These are phyloP conservation scores for Powellomyces hirtus DNA, from an alignment of 192 early-diverging fungal genomes.

Conservation along the genomic window DNA sequence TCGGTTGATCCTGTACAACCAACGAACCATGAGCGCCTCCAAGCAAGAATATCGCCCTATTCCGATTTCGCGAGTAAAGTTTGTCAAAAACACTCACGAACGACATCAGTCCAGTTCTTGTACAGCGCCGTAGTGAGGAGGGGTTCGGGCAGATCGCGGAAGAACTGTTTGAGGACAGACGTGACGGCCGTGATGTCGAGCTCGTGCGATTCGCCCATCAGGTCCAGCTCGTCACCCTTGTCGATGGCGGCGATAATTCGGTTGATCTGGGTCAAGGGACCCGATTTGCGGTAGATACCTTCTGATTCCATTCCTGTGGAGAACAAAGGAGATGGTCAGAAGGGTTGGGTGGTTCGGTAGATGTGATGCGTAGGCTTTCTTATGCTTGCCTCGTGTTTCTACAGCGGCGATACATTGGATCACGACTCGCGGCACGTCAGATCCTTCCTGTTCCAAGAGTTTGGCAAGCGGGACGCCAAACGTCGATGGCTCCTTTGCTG, in stretches of 20 bases:
- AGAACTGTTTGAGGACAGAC: constrained; percentile 36
- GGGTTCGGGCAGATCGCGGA: constrained; percentile 35
- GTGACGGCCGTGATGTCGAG: constrained; percentile 40
- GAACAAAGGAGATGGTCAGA: neutral
- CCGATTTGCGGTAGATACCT: constrained; percentile 43
- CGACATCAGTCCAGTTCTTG: neutral
- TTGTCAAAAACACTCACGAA: too few relatives aligned
- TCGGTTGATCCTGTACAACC: too few relatives aligned
- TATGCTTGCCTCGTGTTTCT: constrained; percentile 32
- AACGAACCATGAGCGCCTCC: too few relatives aligned
- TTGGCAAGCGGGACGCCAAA: constrained; percentile 20
- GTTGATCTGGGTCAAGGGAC: constrained; percentile 37
- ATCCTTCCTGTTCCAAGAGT: constrained; percentile 18
- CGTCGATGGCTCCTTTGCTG: too few relatives aligned
- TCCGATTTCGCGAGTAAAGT: too few relatives aligned
- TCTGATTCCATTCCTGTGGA: constrained; percentile 30
- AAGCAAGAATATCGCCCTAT: too few relatives aligned
- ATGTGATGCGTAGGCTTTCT: neutral
- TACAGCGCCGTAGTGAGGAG: constrained; percentile 21
- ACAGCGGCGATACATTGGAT: constrained; percentile 29
- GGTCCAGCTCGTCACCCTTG: constrained; percentile 15
- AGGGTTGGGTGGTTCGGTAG: too few relatives aligned
- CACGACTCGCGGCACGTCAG: constrained; percentile 32
- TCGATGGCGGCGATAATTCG: constrained; percentile 25
- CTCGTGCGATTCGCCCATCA: neutral